Conservation (phyloP, 768 basidiomycete genomes). For the Asterophora lycoperdoides region DNA sequence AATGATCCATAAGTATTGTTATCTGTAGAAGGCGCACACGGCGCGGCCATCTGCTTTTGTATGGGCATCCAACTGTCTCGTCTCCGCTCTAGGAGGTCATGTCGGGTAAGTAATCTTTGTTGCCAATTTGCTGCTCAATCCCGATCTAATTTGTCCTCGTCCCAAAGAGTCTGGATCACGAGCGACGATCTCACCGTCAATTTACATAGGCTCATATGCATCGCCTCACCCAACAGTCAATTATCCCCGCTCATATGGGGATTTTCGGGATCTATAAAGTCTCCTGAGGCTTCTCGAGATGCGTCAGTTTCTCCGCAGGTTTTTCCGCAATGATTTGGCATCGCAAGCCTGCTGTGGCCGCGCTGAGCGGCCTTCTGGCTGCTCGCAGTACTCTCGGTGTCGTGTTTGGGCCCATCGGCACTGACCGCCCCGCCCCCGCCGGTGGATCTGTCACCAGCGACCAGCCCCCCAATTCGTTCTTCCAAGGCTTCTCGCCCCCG, state of each 20-base stretch:
- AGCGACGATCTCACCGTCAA: neutral
- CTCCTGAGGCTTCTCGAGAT: neutral
- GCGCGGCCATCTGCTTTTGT: slow-evolving; percentile 8
- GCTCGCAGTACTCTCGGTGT: too few species aligned
- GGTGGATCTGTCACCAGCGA: too few species aligned
- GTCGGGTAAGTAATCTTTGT: neutral
- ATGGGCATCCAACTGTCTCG: slow-evolving; percentile 1
- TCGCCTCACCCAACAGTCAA: slow-evolving; percentile 3
- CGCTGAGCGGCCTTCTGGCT: too few species aligned
- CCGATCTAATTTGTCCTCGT: neutral
- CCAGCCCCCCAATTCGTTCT: too few species aligned
- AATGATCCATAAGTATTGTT: too few species aligned
- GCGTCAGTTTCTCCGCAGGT: slow-evolving; percentile 3
- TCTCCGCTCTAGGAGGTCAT: neutral
- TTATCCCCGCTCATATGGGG: neutral
- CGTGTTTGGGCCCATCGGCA: too few species aligned
- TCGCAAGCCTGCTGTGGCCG: slow-evolving; percentile 8
- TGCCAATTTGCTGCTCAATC: slow-evolving; percentile 1
- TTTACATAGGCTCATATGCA: neutral
- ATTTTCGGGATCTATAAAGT: slow-evolving; percentile 13
- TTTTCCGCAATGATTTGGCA: too few species aligned
- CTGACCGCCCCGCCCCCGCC: too few species aligned
- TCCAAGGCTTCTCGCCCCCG: too few species aligned
- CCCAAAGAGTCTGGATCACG: slow-evolving; percentile 1
- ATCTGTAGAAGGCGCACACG: too few species aligned